Base-by-base conservation (phyloP, 2,329 filamentous ascomycete species). In the Xylariaceae sp. region DNA sequence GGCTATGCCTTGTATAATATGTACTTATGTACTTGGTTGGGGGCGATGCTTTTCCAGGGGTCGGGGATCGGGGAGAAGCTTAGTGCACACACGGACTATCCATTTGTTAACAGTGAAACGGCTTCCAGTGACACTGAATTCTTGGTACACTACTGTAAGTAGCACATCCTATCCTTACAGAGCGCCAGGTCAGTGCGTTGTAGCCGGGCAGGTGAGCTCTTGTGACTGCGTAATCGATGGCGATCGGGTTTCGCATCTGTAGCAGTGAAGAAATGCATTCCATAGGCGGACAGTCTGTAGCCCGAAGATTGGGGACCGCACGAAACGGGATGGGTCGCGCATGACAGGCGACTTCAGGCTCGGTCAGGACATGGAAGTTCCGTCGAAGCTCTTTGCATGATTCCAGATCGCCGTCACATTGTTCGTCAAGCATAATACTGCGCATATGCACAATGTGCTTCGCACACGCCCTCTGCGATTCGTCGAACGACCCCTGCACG, bases 401-500 rank as follows among this genome's bases (percentile, higher is more conserved):
- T 60, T 60, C 57, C 55, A 60, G 57, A 60, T 60, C 57, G 50
- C 57, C 57, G 48, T 58, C 52, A 54, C 55, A 58, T 53, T 53
- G 47, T 32, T 47, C 47, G 51, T 55, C 52, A 53, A 53, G 40
- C 51, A 56, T 43, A 34, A 34, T 34, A 15, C 32, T 3, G 1
- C 7, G 37, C 44, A 47, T 49, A 49, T n/a, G n/a, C n/a, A n/a
- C n/a, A n/a, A n/a, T n/a, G n/a, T n/a, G n/a, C n/a, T n/a, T n/a
- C n/a, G n/a, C n/a, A n/a, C n/a, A n/a, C n/a, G n/a, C n/a, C n/a
- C n/a, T n/a, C n/a, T n/a, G n/a, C n/a, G n/a, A n/a, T n/a, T n/a
- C n/a, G n/a, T n/a, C 47, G n/a, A 44, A 32, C 41, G 42, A 51
- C 44, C 49, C 50, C 19, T 34, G 54, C 26, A 44, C 26, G 37